Evolutionary conservation across 495 filamentous ascomycete species (phyloP).

Genomic region (Lepidopterella palustris): DNA sequence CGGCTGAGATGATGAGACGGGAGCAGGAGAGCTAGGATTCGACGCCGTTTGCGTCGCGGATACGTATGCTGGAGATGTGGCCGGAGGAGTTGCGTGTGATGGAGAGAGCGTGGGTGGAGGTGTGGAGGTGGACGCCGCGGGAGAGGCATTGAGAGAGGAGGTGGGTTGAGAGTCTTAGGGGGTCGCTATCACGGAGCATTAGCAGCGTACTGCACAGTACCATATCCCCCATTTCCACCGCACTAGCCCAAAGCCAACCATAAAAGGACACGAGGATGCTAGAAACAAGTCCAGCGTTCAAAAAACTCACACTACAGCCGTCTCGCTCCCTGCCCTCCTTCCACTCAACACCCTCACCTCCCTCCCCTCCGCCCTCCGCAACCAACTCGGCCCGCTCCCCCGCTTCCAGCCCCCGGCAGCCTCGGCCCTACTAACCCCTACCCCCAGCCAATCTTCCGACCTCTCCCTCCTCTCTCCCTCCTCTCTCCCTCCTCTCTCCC

Average conservation of each 20-base stretch:
- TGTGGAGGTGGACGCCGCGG: slow-evolving; percentile 58
- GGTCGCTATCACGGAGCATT: slow-evolving; percentile 41
- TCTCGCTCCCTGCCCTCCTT: slow-evolving; percentile 54
- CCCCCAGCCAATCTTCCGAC: slow-evolving; percentile 37
- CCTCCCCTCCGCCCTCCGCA: slow-evolving; percentile 45
- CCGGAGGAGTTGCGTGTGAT: slow-evolving; percentile 42
- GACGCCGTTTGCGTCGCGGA: slow-evolving; percentile 40
- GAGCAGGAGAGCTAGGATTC: slow-evolving; percentile 49
- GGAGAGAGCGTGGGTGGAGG: slow-evolving; percentile 50
- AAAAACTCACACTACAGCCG: slow-evolving; percentile 38
- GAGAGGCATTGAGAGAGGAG: slow-evolving; percentile 49
- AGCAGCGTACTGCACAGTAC: background rate
- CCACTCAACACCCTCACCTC: slow-evolving; percentile 54
- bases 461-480: background rate
- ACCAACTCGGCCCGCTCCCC: slow-evolving; percentile 49
- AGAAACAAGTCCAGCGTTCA: too few species aligned
- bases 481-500: background rate
- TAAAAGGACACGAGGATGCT: background rate
- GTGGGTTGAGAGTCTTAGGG: slow-evolving; percentile 53
- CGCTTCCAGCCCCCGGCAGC: slow-evolving; percentile 43
- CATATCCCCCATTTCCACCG: background rate
- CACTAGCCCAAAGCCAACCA: background rate
- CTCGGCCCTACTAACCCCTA: slow-evolving; percentile 37
- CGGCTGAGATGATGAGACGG: slow-evolving; percentile 56
- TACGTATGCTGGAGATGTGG: slow-evolving; percentile 41